These are phyloP conservation scores for Phialemonium atrogriseum DNA, from an alignment of 2,329 filamentous ascomycete species.

Conservation along the genomic window DNA sequence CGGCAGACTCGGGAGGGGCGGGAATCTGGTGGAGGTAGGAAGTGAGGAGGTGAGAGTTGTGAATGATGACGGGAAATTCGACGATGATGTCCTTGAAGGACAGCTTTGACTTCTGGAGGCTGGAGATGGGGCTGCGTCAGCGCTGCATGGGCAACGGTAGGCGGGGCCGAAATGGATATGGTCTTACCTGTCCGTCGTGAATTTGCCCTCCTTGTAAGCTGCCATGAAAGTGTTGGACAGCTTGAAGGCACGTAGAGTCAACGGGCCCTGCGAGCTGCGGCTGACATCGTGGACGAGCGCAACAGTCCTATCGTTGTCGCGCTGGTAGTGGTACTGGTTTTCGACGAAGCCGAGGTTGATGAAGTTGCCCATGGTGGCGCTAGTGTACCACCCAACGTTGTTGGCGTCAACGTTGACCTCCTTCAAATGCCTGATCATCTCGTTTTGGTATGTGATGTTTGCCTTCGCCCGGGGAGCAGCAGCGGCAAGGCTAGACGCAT, in stretches of 20 bases:
- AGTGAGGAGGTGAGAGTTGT: slow-evolving; percentile 96
- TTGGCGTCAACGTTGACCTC: slow-evolving; percentile 99
- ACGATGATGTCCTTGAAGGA: slow-evolving; percentile 89
- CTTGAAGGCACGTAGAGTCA: slow-evolving; percentile 86
- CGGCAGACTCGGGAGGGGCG: slow-evolving; percentile 51
- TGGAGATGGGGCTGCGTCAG: slow-evolving; percentile 31
- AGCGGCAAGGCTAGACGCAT: slow-evolving; percentile 67
- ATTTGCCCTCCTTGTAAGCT: slow-evolving; percentile 94
- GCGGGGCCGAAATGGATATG: slow-evolving; percentile 5
- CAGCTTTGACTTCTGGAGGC: slow-evolving; percentile 89
- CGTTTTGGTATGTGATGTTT: slow-evolving; percentile 80
- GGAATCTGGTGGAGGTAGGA: slow-evolving; percentile 92
- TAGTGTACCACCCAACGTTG: slow-evolving; percentile 97
- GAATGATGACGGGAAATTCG: slow-evolving; percentile 81
- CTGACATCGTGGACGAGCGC: slow-evolving; percentile 92
- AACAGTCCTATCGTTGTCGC: slow-evolving; percentile 81
- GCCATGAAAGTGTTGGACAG: slow-evolving; percentile 81
- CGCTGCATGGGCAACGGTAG: no score
- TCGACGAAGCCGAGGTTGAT: slow-evolving; percentile 92
- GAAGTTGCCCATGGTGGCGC: slow-evolving; percentile 97
- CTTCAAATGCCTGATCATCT: slow-evolving; percentile 94
- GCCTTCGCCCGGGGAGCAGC: slow-evolving; percentile 88
- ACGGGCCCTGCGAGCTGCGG: slow-evolving; percentile 83
- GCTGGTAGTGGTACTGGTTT: slow-evolving; percentile 97
- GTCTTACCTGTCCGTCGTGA: slow-evolving; percentile 85